Percentiles rank a stretch among this genome's conserved stretches.
These are phyloP conservation scores for Turnera subulata DNA, from an alignment of 345 rosid genomes.

Conservation along the genomic window DNA sequence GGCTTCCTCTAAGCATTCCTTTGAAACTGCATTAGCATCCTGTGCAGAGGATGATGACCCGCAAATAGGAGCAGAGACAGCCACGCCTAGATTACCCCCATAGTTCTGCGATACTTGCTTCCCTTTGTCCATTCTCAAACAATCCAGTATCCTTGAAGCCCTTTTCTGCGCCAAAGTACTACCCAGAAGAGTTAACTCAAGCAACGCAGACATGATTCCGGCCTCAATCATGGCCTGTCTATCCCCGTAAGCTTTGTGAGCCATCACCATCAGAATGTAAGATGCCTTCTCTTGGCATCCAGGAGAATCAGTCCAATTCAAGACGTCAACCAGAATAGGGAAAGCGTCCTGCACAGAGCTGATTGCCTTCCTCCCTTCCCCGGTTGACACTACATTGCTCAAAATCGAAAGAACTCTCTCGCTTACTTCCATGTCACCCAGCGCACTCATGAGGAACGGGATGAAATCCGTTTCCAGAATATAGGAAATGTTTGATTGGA, in stretches of 20 bases:
- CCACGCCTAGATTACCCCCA: constrained; percentile 45
- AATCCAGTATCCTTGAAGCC: constrained; percentile 87
- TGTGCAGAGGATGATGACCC: constrained; percentile 56
- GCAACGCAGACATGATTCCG: constrained; percentile 73
- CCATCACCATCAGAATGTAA: constrained; percentile 87
- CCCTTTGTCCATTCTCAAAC: constrained; percentile 79
- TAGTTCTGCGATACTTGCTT: constrained; percentile 67
- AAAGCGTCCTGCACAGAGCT: constrained; percentile 56
- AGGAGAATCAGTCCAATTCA: constrained; percentile 90
- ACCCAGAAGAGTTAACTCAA: constrained; percentile 84
- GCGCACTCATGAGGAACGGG: constrained; percentile 44
- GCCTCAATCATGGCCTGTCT: constrained; percentile 93
- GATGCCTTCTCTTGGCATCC: constrained; percentile 92
- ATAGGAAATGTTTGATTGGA: constrained; percentile 47
- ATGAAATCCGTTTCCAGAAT: constrained; percentile 62
- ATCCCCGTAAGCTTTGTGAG: constrained; percentile 79
- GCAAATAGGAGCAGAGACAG: constrained; percentile 84
- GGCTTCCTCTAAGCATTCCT: constrained; percentile 43
- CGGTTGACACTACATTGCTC: constrained; percentile 69
- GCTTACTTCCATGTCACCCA: constrained; percentile 93
- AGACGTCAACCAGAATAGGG: constrained; percentile 68
- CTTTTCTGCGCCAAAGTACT: constrained; percentile 91
- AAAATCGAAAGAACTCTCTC: constrained; percentile 80
- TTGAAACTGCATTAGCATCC: constrained; percentile 29
- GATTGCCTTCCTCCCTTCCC: constrained; percentile 81